Evolutionary conservation across 257 asterid species (phyloP).

Genomic region (Plantago major): DNA sequence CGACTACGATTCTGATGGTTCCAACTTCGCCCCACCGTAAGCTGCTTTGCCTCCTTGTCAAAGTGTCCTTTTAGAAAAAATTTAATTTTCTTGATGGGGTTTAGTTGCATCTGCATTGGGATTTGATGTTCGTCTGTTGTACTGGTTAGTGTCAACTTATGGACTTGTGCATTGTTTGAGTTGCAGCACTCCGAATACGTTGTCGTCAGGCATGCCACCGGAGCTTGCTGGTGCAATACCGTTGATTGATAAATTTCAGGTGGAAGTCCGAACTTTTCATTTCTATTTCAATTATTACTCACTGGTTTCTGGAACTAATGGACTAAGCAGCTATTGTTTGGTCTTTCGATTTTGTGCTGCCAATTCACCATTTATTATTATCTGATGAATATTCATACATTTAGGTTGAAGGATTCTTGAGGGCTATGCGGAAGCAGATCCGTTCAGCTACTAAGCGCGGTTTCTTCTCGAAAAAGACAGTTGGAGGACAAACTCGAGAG

Average conservation of each 20-base stretch:
- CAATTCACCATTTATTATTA: neutral
- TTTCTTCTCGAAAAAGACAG: constrained; percentile 79
- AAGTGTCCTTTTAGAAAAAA: too few species aligned
- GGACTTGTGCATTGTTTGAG: constrained; percentile 16
- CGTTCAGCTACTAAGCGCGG: constrained; percentile 79
- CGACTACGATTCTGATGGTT: constrained; percentile 97
- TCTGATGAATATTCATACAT: constrained; percentile 1
- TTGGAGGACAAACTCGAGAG: constrained; percentile 69
- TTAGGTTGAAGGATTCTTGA: constrained; percentile 91
- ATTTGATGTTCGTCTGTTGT: neutral
- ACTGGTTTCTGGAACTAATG: neutral
- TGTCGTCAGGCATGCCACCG: constrained; percentile 79
- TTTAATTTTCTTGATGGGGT: neutral
- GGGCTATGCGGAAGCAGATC: constrained; percentile 96
- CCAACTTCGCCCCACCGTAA: constrained; percentile 83
- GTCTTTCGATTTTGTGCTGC: constrained; percentile 10
- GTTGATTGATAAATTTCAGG: constrained; percentile 89
- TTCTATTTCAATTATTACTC: neutral
- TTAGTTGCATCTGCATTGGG: constrained; percentile 4
- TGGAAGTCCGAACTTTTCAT: constrained; percentile 20
- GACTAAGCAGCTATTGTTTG: neutral
- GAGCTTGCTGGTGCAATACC: constrained; percentile 95
- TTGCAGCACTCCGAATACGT: constrained; percentile 78
- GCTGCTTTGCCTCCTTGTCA: constrained; percentile 19
- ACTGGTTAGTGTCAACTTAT: constrained; percentile 17